phyloP scores from a whole-genome alignment of 1,284 basidiomycete species.

The Quambalaria eucalypti region DNA sequence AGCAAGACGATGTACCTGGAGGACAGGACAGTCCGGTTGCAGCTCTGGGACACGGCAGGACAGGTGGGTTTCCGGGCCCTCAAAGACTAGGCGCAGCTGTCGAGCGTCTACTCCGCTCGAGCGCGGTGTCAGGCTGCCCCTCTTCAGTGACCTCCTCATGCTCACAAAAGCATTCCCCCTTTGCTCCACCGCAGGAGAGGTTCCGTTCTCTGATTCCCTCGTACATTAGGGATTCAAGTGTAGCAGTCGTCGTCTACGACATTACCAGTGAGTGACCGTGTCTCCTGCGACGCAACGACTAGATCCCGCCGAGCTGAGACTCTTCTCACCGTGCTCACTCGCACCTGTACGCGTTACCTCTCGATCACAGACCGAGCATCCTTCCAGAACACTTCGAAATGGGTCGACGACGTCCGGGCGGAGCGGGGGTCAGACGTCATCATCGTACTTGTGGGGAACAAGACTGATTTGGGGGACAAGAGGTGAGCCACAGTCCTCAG shows the following conservation, averaged over 20 bases:
- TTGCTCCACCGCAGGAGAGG: slow-evolving; percentile 62
- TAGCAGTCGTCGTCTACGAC: slow-evolving; percentile 96
- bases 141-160: not conserved
- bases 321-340: not conserved
- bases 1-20: slow-evolving; percentile 99
- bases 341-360: too few species aligned
- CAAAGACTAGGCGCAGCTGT: too few species aligned
- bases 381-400: slow-evolving; percentile 93
- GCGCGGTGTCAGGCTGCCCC: not conserved
- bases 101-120: not conserved
- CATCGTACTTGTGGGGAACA: slow-evolving; percentile 96
- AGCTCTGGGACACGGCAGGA: slow-evolving; percentile 94
- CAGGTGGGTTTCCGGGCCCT: slow-evolving; percentile 56
- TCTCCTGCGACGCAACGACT: not conserved
- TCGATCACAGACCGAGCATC: slow-evolving; percentile 80
- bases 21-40: slow-evolving; percentile 91
- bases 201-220: slow-evolving; percentile 97
- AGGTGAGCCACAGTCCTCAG: slow-evolving; percentile 19
- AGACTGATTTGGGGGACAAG: slow-evolving; percentile 64
- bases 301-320: not conserved
- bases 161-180: not conserved
- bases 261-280: slow-evolving; percentile 71
- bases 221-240: slow-evolving; percentile 96
- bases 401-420: slow-evolving; percentile 98
- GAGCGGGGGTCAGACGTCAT: slow-evolving; percentile 97